These are phyloP conservation scores for Sporothrix protearum DNA, from an alignment of 2,329 filamentous ascomycete genomes.

Conservation along the genomic window DNA sequence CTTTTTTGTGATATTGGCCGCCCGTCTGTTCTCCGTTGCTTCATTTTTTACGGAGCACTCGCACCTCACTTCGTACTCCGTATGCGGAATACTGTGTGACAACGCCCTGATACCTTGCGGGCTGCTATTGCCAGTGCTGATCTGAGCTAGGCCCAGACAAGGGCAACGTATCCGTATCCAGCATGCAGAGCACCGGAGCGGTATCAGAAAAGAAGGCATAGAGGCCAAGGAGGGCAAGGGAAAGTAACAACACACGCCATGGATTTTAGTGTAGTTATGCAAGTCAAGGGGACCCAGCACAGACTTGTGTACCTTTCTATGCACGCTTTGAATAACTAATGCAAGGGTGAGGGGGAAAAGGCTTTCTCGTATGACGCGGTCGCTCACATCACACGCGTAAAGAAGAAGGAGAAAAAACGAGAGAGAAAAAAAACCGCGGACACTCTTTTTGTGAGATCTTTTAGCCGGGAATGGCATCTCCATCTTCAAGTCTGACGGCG, in stretches of 20 bases:
- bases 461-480: neutral
- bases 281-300: constrained; percentile 19
- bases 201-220: neutral
- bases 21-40: neutral
- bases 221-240: neutral
- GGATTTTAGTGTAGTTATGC: constrained; percentile 18
- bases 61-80: neutral
- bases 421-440: too few relatives aligned
- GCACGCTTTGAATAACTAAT: constrained; percentile 24
- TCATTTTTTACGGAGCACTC: neutral
- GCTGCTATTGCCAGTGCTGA: neutral
- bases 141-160: neutral
- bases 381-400: constrained; percentile 6
- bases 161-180: constrained; percentile 10
- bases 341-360: constrained; percentile 23
- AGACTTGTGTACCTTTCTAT: constrained; percentile 18
- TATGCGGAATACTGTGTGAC: neutral
- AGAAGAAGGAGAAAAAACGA: neutral
- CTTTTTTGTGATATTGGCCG: neutral
- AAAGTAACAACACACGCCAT: constrained; percentile 9
- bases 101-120: neutral
- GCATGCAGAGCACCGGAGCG: neutral
- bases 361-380: constrained; percentile 19
- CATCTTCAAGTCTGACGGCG: constrained; percentile 4
- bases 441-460: neutral